Evolutionary conservation across 768 basidiomycete genomes (phyloP).

Genomic region (Mrakia frigida): DNA sequence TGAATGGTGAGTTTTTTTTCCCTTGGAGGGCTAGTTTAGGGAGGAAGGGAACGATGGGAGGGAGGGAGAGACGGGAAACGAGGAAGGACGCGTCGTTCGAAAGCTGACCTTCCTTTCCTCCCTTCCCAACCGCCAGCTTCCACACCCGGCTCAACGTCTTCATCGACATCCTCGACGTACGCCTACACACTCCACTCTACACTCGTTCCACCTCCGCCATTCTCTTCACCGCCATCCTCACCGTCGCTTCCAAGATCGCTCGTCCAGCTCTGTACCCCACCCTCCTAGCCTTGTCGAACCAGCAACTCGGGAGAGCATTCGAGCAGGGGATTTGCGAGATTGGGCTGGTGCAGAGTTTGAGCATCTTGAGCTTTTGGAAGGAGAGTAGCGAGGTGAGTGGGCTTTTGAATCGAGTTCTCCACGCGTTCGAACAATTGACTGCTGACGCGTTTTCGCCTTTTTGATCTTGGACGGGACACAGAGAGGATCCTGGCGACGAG

Average conservation of each 20-base stretch:
- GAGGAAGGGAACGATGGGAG: no score
- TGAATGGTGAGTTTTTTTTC: slow-evolving; percentile 20
- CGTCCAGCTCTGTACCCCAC: slow-evolving; percentile 27
- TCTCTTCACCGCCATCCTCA: slow-evolving; percentile 35
- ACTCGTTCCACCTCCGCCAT: slow-evolving; percentile 26
- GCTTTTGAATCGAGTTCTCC: neutral
- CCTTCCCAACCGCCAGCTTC: slow-evolving; percentile 18
- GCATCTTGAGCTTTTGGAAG: slow-evolving; percentile 36
- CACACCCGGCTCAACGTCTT: slow-evolving; percentile 35
- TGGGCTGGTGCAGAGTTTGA: slow-evolving; percentile 34
- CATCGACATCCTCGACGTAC: slow-evolving; percentile 35
- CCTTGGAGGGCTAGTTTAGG: no score
- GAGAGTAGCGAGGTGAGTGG: slow-evolving; percentile 27
- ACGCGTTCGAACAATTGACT: no score
- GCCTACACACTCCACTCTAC: slow-evolving; percentile 33
- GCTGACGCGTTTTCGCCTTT: neutral
- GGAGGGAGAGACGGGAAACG: no score
- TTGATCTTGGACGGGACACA: neutral
- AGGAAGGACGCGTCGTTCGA: no score
- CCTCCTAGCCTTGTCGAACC: slow-evolving; percentile 30
- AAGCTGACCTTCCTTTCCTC: no score
- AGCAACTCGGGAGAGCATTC: slow-evolving; percentile 34
- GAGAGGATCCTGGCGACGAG: slow-evolving; percentile 31
- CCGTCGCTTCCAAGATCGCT: slow-evolving; percentile 30
- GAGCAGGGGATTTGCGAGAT: slow-evolving; percentile 33